These are phyloP conservation scores for Adansonia gregorii DNA, from an alignment of 441 rosid species.

Conservation along the genomic window DNA sequence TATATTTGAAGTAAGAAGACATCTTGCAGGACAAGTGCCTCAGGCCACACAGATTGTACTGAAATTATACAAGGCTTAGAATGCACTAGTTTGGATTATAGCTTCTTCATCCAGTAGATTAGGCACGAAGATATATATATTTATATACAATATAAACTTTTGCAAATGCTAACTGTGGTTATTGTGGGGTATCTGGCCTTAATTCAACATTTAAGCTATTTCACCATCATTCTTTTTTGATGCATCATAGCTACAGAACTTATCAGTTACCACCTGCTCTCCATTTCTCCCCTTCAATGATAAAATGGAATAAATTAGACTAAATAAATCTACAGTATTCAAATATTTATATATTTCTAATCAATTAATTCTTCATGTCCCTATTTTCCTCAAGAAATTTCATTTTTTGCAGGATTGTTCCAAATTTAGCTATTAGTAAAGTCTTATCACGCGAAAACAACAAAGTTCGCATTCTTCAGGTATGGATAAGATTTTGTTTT, in stretches of 20 bases:
- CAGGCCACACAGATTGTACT: background rate
- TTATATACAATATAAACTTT: background rate
- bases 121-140: background rate
- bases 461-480: constrained; percentile 93
- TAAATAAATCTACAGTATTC: constrained; percentile 14
- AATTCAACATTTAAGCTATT: background rate
- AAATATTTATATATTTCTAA: constrained; percentile 12
- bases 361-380: background rate
- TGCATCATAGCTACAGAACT: background rate
- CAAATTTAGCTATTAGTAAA: constrained; percentile 93
- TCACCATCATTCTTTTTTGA: background rate
- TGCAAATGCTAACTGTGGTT: background rate
- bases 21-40: background rate
- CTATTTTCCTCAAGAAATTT: constrained; percentile 19
- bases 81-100: background rate
- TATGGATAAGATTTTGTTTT: constrained; percentile 36
- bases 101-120: background rate
- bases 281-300: background rate
- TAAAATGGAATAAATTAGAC: background rate
- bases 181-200: background rate
- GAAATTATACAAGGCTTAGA: background rate
- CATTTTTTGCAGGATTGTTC: constrained; percentile 75
- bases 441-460: constrained; percentile 88
- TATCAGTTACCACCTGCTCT: constrained; percentile 1
- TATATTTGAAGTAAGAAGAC: background rate